These are phyloP conservation scores for Botrytis elliptica DNA, from an alignment of 2,329 filamentous ascomycete genomes.

Conservation along the genomic window DNA sequence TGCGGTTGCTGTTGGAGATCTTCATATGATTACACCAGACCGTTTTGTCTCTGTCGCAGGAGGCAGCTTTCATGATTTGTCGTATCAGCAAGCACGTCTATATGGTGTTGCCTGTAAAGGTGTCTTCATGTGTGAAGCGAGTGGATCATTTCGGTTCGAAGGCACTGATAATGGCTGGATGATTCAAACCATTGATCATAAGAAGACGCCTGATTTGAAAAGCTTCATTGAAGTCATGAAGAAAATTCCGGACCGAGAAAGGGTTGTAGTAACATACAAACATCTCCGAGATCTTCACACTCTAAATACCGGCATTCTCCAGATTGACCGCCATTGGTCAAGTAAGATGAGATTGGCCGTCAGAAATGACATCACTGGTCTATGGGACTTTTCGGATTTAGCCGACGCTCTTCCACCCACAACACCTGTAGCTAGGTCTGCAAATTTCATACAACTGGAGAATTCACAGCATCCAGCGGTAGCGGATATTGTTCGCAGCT, in stretches of 20 bases:
- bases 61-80: slow-evolving; percentile 91
- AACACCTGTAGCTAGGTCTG: slow-evolving; percentile 70
- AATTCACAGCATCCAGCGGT: slow-evolving; percentile 85
- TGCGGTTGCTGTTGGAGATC: slow-evolving; percentile 75
- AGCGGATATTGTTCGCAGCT: slow-evolving; percentile 91
- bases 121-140: slow-evolving; percentile 92
- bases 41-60: slow-evolving; percentile 93
- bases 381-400: slow-evolving; percentile 93
- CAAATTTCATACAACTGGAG: slow-evolving; percentile 88
- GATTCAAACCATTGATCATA: slow-evolving; percentile 87
- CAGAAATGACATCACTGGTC: slow-evolving; percentile 82
- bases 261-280: slow-evolving; percentile 93
- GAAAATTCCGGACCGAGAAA: slow-evolving; percentile 74
- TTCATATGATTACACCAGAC: slow-evolving; percentile 93
- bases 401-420: slow-evolving; percentile 76
- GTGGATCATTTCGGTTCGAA: slow-evolving; percentile 92
- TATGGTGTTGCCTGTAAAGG: slow-evolving; percentile 91
- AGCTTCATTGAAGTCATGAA: slow-evolving; percentile 91
- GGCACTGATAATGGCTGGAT: slow-evolving; percentile 90
- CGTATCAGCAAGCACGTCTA: slow-evolving; percentile 94
- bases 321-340: slow-evolving; percentile 94
- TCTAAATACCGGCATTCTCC: slow-evolving; percentile 85
- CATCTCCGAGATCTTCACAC: slow-evolving; percentile 94
- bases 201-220: slow-evolving; percentile 82
- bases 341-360: slow-evolving; percentile 91